phyloP scores from a whole-genome alignment of 169 alveolate genomes.

The Toxoplasma gondii region DNA sequence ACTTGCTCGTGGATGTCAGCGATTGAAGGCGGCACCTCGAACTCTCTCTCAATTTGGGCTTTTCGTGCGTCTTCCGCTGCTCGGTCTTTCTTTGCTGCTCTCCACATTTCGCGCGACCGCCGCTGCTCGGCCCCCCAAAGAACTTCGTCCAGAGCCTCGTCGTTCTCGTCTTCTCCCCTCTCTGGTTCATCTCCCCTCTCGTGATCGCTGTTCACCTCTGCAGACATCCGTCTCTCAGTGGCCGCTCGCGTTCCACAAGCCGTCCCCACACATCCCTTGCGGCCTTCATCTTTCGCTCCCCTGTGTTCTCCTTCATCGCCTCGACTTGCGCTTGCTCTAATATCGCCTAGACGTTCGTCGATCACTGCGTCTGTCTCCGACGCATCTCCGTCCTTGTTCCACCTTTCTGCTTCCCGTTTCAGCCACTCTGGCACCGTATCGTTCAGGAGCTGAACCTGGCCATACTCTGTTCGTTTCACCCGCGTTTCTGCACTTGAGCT shows the following conservation, averaged over 20 bases:
- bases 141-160: slow-evolving; percentile 15
- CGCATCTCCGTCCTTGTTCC: background rate
- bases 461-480: background rate
- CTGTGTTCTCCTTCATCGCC: background rate
- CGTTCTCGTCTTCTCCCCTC: slow-evolving; percentile 10
- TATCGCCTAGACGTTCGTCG: too few species aligned
- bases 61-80: background rate
- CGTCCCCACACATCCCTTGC: background rate
- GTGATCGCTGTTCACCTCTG: background rate
- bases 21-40: background rate
- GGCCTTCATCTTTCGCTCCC: background rate
- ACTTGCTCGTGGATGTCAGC: background rate
- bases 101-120: background rate
- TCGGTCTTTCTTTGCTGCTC: background rate
- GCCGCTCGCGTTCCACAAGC: background rate
- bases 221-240: background rate
- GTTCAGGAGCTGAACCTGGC: background rate
- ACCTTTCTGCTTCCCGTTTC: background rate
- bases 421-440: background rate
- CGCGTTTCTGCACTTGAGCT: background rate
- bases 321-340: background rate
- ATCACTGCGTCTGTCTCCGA: background rate
- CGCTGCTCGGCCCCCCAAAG: background rate
- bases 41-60: background rate
- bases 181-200: background rate